Conservation (phyloP, 2,329 filamentous ascomycete genomes). For the Xylaria sp. region DNA sequence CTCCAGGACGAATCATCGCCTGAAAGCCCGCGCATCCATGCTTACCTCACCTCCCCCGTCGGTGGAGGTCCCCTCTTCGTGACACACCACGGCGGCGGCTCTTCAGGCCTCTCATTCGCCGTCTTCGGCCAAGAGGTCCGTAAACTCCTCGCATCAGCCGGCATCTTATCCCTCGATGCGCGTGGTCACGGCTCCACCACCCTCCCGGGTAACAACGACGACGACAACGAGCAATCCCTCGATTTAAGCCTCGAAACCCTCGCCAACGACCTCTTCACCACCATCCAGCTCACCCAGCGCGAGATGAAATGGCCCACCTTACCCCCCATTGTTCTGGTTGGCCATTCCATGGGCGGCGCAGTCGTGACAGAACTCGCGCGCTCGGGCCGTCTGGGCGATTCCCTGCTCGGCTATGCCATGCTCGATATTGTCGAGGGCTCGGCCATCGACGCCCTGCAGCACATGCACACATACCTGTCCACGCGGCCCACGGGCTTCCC, state of each 20-base stretch:
- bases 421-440: slow-evolving; percentile 95
- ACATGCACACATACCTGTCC: slow-evolving; percentile 88
- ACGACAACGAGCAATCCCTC: slow-evolving; percentile 22
- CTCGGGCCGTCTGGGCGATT: slow-evolving; percentile 56
- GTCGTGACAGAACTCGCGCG: slow-evolving; percentile 80
- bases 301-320: slow-evolving; percentile 68
- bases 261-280: slow-evolving; percentile 63
- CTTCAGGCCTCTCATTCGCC: slow-evolving; percentile 88
- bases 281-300: slow-evolving; percentile 61
- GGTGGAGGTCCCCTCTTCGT: slow-evolving; percentile 78
- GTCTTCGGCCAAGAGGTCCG: slow-evolving; percentile 71
- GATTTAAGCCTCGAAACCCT: slow-evolving; percentile 72
- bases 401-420: slow-evolving; percentile 79
- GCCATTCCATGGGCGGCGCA: slow-evolving; percentile 88
- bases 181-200: slow-evolving; percentile 75
- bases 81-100: slow-evolving; percentile 91
- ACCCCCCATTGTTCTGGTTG: slow-evolving; percentile 75
- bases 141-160: slow-evolving; percentile 70
- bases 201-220: slow-evolving; percentile 35
- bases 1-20: slow-evolving; percentile 47
- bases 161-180: slow-evolving; percentile 79
- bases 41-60: slow-evolving; percentile 77
- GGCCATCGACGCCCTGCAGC: slow-evolving; percentile 87
- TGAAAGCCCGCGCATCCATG: slow-evolving; percentile 63
- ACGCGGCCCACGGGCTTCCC: slow-evolving; percentile 74